Evolutionary conservation across 768 basidiomycete species (phyloP).

Genomic region (Agaricus blazei): DNA sequence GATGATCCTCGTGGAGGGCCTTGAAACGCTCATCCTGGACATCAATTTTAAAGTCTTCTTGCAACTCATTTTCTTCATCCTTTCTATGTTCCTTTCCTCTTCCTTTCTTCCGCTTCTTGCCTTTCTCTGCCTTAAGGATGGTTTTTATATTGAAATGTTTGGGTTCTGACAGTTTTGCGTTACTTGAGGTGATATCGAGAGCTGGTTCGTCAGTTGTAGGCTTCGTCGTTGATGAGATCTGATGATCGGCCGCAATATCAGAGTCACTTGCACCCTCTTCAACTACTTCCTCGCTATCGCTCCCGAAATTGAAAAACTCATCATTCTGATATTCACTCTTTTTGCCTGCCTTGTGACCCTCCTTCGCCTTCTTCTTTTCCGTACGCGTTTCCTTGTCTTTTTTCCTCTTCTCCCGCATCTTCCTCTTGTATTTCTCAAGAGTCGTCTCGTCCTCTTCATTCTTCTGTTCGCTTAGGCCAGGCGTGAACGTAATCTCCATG

Average conservation of each 20-base stretch:
- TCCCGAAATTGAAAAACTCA: slow-evolving; percentile 71
- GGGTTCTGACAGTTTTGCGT: slow-evolving; percentile 42
- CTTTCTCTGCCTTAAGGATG: slow-evolving; percentile 83
- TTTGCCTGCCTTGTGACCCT: slow-evolving; percentile 9
- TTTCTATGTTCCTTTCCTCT: slow-evolving; percentile 32
- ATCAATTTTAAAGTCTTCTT: slow-evolving; percentile 80
- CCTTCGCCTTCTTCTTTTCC: slow-evolving; percentile 24
- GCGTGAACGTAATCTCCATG: slow-evolving; percentile 95
- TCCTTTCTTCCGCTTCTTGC: slow-evolving; percentile 41
- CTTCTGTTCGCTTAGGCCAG: slow-evolving; percentile 62
- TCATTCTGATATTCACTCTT: slow-evolving; percentile 37
- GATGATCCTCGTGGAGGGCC: slow-evolving; percentile 81
- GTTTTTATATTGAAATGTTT: slow-evolving; percentile 90
- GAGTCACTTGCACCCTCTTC: slow-evolving; percentile 10
- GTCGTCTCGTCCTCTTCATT: slow-evolving; percentile 74
- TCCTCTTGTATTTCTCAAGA: slow-evolving; percentile 83
- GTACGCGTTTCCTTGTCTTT: slow-evolving; percentile 67
- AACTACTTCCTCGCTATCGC: slow-evolving; percentile 30
- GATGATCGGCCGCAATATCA: slow-evolving; percentile 14
- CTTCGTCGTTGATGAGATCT: slow-evolving; percentile 25
- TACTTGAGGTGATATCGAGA: slow-evolving; percentile 54
- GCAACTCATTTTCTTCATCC: slow-evolving; percentile 56
- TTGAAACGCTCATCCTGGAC: slow-evolving; percentile 87
- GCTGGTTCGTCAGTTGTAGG: slow-evolving; percentile 64
- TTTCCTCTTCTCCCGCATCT: slow-evolving; percentile 85